Base-by-base conservation (phyloP, 495 filamentous ascomycete species). In the Hyaloscypha variabilis region DNA sequence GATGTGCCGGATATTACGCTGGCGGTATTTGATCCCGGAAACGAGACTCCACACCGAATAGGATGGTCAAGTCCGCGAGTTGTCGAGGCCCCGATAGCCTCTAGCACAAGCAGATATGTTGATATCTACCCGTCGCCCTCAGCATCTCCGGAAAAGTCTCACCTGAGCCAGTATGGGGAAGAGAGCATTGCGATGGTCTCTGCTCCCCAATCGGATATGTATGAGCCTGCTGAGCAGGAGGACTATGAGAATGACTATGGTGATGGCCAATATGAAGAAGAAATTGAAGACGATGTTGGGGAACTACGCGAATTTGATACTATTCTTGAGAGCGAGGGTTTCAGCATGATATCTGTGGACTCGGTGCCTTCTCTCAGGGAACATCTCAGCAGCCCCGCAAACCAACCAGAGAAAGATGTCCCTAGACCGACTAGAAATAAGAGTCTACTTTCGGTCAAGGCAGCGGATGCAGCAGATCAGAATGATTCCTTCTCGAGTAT, bases 401-500 rank as follows among this genome's bases (percentile, higher is more conserved):
- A 57, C 21, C 57, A 54, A 26, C 28, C 49, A 21, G 61, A 61
- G 29, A 60, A 39, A n/a, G 53, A 36, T 21, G 8, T 57, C 34
- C n/a, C 51, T 17, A 65, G 62, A 25, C 17, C 49, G n/a, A 6
- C 55, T 23, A 49, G 14, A 30, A 68, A 65, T 21, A 39, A 62
- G 49, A 50, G 26, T 14, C 25, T 66, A 17, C 26, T 55, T 24
- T 30, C 67, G 6, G 11, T 63, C 8, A 31, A 58, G 42, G 51
- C 61, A 24, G 46, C 14, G 17, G 39, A 59, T 34, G 60, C 63
- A 0, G 69, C 69, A 6, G 39, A 72, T 58, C 74, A 81, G 0
- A 77, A 82, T 0, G 81, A 84, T 58, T 82, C 81, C 5, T 83
- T 84, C 63, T 83, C 82, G 2, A 78, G 80, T 53, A 79, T 85